These are phyloP conservation scores for Cutaneotrichosporon sp. DNA, from an alignment of 1,284 basidiomycete species.

Conservation along the genomic window DNA sequence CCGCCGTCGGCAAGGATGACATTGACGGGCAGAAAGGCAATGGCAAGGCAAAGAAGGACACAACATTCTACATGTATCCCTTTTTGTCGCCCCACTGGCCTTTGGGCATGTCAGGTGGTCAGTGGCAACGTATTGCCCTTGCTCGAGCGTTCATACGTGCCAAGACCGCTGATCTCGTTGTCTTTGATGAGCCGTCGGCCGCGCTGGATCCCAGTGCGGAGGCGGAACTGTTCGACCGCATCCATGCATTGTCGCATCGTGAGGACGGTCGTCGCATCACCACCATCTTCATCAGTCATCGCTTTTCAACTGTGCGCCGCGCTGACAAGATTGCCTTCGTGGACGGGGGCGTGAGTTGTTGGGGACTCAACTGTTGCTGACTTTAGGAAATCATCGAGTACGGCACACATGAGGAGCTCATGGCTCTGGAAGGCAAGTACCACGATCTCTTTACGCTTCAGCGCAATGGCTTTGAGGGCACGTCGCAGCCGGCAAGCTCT, in stretches of 20 bases:
- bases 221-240: conserved; percentile 61
- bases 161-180: conserved; percentile 50
- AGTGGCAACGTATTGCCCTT: conserved; percentile 81
- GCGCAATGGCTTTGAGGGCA: conserved; percentile 14
- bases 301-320: conserved; percentile 50
- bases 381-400: conserved; percentile 61
- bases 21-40: too few relatives aligned
- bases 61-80: too few relatives aligned
- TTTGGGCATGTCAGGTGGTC: conserved; percentile 28
- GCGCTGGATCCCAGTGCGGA: conserved; percentile 69
- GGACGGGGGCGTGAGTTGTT: conserved; percentile 11
- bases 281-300: conserved; percentile 76
- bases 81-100: background rate
- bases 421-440: conserved; percentile 48
- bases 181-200: conserved; percentile 56
- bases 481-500: too few relatives aligned
- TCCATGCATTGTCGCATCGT: conserved; percentile 23
- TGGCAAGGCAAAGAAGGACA: too few relatives aligned
- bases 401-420: conserved; percentile 69
- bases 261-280: conserved; percentile 51
- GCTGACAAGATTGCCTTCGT: conserved; percentile 55
- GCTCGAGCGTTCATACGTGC: conserved; percentile 72
- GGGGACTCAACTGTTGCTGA: background rate
- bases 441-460: conserved; percentile 32
- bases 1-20: too few relatives aligned